Evolutionary conservation across 495 filamentous ascomycete species (phyloP).

Genomic region (Talaromyces borbonicus): DNA sequence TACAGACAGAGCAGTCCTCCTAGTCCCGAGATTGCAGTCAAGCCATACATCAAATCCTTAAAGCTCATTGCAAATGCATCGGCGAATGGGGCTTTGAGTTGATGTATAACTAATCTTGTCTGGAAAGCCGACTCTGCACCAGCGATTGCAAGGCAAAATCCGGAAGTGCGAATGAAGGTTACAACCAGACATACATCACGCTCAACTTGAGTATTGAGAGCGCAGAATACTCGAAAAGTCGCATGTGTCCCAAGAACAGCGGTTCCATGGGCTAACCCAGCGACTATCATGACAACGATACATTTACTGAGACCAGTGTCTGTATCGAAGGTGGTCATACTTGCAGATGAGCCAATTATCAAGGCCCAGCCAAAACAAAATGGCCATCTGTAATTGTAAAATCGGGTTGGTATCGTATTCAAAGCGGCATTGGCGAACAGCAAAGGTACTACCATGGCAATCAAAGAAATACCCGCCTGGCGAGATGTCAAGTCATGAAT

Average conservation of each 20-base stretch:
- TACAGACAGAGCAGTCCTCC: constrained; percentile 5
- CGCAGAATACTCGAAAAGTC: background rate
- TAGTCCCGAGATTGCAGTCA: background rate
- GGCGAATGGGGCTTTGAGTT: background rate
- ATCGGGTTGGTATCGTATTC: constrained; percentile 35
- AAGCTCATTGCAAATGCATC: background rate
- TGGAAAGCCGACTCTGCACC: background rate
- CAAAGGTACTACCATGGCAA: constrained; percentile 43
- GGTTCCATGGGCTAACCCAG: background rate
- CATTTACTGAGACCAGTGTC: background rate
- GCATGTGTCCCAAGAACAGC: background rate
- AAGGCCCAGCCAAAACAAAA: constrained; percentile 47
- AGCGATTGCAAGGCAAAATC: constrained; percentile 1
- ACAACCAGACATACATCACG: background rate
- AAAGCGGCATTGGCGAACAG: constrained; percentile 33
- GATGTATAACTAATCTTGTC: background rate
- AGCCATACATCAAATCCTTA: background rate
- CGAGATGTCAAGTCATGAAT: constrained; percentile 32
- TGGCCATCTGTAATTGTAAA: constrained; percentile 41
- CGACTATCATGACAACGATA: background rate
- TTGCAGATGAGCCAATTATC: constrained; percentile 10
- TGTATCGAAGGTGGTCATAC: background rate
- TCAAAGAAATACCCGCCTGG: constrained; percentile 37
- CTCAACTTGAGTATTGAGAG: too few species aligned
- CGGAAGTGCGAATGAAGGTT: constrained; percentile 2